Conservation (phyloP, 78 protist species). For the slime mould (Dictyostelium discoideum) region dicty_2.7 NC_007091.3:3857501-3858000, state of each 20-base stretch:
- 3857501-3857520: constrained; percentile 68
- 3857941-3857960: not conserved
- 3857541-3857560: constrained; percentile 74
- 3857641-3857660: constrained; percentile 49
- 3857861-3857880: constrained; percentile 46
- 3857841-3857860: constrained; percentile 48
- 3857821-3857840: constrained; percentile 37
- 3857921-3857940: not conserved
- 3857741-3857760: constrained; percentile 44
- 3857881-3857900: constrained; percentile 31
- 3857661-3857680: constrained; percentile 76
- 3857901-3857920: constrained; percentile 52
- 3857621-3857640: constrained; percentile 59
- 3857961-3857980: too few relatives aligned
- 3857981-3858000: too few relatives aligned
- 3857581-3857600: constrained; percentile 81
- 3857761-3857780: constrained; percentile 55
- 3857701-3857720: not conserved
- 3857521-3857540: constrained; percentile 57
- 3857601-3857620: constrained; percentile 74
- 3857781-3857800: constrained; percentile 69
- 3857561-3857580: constrained; percentile 80
- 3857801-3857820: constrained; percentile 41
- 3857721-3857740: constrained; percentile 48
- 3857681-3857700: constrained; percentile 48